Base-by-base conservation (phyloP, 805 yeast species). In the Debaryomyces hansenii region DNA sequence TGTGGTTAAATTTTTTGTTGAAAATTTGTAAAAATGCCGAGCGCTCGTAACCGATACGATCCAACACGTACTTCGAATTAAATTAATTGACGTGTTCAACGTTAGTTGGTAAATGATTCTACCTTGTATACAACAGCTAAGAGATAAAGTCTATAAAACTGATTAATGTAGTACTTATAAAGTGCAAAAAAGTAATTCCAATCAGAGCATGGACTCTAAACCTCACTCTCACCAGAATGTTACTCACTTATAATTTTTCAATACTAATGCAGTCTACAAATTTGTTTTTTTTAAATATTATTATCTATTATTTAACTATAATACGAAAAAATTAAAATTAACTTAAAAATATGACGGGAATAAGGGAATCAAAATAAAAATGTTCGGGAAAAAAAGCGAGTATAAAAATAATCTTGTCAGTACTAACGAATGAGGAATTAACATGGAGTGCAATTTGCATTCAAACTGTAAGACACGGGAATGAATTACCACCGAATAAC, bases 221-320 rank as follows among this genome's bases (percentile, higher is more conserved):
- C 27, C 27, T 24, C 10, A 24, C 27, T 9, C 27, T 24, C 5
- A 24, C 27, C 7, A 24, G 27, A 6, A 24, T 9, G 24, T 21
- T 7, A 21, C 24, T 5, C 24, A 21, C 24, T 21, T 7, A 16
- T 16, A 16, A 16, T 16, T 16, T 16, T 16, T 16, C 18, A 16
- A 16, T 16, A 4, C 18, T 16, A 16, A 16, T 2, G 18, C 3
- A 24, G 27, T 24, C 27, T 24, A 24, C 27, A 24, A 24, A 7
- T 24, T 2, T 2, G 10, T 39, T 28, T 10, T 39, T 44, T 45
- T 44, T 52, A 45, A 53, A 58, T 56, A 57, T 52, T 58, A 58
- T 55, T 57, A 59, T 59, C 61, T 59, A 59, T 59, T 53, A 52
- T 38, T 56, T 50, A 50, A 57, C 59, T 58, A 56, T 61, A 60